Percentiles rank a stretch among this genome's conserved stretches.
Conservation (phyloP, 169 alveolate genomes). For the Plasmodium yoelii region DNA sequence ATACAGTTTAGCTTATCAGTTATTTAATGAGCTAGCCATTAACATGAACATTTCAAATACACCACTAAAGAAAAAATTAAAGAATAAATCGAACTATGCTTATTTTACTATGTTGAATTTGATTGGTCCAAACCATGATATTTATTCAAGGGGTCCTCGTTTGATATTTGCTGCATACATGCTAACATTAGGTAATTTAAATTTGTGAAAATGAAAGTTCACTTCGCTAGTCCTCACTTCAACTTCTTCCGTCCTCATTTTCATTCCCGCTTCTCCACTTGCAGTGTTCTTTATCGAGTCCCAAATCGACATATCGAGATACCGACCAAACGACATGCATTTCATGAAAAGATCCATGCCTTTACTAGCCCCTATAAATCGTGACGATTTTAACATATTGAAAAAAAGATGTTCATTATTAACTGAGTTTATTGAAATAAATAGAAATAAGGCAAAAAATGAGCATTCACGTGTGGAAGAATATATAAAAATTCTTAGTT, state of each 20-base stretch:
- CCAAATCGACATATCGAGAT: slow-evolving; percentile 43
- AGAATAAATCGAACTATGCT: slow-evolving; percentile 52
- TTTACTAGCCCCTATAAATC: neutral
- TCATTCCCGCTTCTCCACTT: neutral
- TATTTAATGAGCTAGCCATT: slow-evolving; percentile 61
- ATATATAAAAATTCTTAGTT: slow-evolving; percentile 22
- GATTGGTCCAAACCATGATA: slow-evolving; percentile 38
- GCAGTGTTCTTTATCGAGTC: slow-evolving; percentile 50
- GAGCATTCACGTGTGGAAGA: slow-evolving; percentile 22
- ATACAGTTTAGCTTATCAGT: slow-evolving; percentile 63
- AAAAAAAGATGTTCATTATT: slow-evolving; percentile 17
- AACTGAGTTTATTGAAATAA: slow-evolving; percentile 11
- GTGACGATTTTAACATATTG: slow-evolving; percentile 1
- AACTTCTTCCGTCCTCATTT: too few species aligned
- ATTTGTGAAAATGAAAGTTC: too few species aligned
- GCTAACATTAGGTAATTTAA: slow-evolving; percentile 29
- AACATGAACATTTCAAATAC: slow-evolving; percentile 51
- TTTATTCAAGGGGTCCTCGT: slow-evolving; percentile 47
- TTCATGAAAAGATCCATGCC: slow-evolving; percentile 51
- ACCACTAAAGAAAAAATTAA: slow-evolving; percentile 43
- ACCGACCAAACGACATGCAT: slow-evolving; percentile 32
- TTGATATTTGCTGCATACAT: slow-evolving; percentile 39
- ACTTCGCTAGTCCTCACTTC: too few species aligned
- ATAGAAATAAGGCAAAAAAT: neutral
- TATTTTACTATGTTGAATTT: slow-evolving; percentile 42